Conservation (phyloP, 2,329 filamentous ascomycete species). For the Sporothrix globosa region DNA sequence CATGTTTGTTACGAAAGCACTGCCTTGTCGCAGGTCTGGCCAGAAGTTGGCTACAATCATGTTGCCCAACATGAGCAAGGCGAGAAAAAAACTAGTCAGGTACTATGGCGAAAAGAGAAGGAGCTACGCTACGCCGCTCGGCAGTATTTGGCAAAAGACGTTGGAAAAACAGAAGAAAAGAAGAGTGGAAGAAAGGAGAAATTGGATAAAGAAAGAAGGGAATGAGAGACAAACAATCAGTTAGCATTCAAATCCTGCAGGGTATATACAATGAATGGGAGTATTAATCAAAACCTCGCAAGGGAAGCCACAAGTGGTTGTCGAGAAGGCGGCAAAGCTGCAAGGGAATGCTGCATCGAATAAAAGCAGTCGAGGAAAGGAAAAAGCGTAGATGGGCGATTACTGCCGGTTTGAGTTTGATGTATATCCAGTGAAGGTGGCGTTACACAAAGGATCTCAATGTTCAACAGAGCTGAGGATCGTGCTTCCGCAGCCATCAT, state of each 20-base stretch:
- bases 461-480: too few species aligned
- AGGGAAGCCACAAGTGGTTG: background rate
- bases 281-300: background rate
- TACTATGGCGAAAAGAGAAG: background rate
- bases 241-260: background rate
- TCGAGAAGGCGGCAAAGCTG: background rate
- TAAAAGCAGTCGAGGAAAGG: background rate
- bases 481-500: too few species aligned
- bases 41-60: background rate
- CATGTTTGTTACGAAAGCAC: background rate
- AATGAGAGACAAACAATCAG: too few species aligned
- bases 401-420: too few species aligned
- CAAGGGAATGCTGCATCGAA: constrained; percentile 11
- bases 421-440: too few species aligned
- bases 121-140: constrained; percentile 4
- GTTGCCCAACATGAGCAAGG: background rate
- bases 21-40: background rate
- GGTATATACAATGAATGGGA: background rate
- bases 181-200: too few species aligned
- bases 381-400: too few species aligned
- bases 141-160: background rate
- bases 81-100: background rate
- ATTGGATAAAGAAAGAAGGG: too few species aligned
- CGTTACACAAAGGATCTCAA: too few species aligned
- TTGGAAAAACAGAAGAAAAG: background rate